Evolutionary conservation across 2,329 filamentous ascomycete genomes (phyloP).

Genomic region (Aspergillus sp.): DNA sequence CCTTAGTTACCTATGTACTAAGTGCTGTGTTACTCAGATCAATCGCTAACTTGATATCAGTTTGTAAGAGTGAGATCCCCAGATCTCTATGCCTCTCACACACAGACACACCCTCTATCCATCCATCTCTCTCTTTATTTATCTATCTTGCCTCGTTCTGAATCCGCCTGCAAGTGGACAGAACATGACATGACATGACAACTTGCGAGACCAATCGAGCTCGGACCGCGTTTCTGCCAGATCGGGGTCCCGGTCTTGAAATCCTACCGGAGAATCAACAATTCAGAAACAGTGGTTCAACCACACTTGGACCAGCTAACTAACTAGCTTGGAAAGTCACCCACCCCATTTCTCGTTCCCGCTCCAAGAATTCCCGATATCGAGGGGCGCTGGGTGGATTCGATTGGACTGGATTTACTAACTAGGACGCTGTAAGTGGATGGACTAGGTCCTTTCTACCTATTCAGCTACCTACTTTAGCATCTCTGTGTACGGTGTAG

Average conservation of each 20-base stretch:
- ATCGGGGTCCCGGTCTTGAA: slow-evolving; percentile 1
- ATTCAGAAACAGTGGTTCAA: neutral
- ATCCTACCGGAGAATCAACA: neutral
- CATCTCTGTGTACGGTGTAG: too few relatives aligned
- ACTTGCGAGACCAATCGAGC: neutral
- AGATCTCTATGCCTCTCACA: too few relatives aligned
- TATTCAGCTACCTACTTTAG: too few relatives aligned
- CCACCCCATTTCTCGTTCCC: too few relatives aligned
- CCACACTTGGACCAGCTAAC: neutral
- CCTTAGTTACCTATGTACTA: too few relatives aligned
- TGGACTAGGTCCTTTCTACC: too few relatives aligned
- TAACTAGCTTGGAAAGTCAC: too few relatives aligned
- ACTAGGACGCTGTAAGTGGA: too few relatives aligned
- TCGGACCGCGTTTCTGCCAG: slow-evolving; percentile 19
- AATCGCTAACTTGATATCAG: neutral
- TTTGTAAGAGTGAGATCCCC: neutral
- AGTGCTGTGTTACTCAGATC: neutral
- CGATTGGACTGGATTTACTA: neutral
- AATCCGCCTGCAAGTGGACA: neutral
- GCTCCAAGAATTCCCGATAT: neutral
- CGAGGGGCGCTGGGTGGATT: neutral
- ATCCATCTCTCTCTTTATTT: neutral
- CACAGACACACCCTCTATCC: too few relatives aligned
- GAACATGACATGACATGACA: neutral
- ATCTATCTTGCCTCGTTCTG: neutral